These are phyloP conservation scores for Fagopyrum esculentum DNA, from an alignment of 148 eudicot species.

Conservation along the genomic window DNA sequence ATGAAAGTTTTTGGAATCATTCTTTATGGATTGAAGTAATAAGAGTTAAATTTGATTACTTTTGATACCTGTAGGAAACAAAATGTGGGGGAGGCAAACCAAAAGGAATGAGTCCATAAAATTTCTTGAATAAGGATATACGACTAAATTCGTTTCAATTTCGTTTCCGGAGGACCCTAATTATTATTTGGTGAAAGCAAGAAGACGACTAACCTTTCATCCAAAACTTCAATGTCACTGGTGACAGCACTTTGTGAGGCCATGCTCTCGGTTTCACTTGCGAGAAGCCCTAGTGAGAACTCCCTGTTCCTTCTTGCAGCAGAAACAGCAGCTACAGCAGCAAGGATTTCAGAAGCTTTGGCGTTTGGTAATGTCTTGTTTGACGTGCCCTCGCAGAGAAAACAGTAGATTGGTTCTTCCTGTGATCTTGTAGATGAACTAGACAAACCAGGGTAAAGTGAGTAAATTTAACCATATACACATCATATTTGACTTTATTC, in stretches of 20 bases:
- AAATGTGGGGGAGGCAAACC: too few species aligned
- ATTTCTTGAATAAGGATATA: too few species aligned
- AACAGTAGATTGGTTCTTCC: not conserved
- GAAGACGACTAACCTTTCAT: not conserved
- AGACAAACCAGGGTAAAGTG: not conserved
- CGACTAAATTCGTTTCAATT: too few species aligned
- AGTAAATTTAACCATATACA: not conserved
- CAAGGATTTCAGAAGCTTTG: too few species aligned
- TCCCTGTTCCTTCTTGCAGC: not conserved
- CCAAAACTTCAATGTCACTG: not conserved
- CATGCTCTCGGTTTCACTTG: not conserved
- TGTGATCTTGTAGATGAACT: not conserved
- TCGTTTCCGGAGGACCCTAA: too few species aligned
- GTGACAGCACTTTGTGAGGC: conserved; percentile 3
- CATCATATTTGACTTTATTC: too few species aligned
- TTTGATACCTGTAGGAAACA: too few species aligned
- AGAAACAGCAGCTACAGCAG: not conserved
- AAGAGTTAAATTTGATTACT: too few species aligned
- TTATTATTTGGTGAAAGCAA: not conserved
- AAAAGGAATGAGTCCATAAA: too few species aligned
- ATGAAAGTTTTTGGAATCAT: too few species aligned
- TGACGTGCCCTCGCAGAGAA: not conserved
- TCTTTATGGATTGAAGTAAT: too few species aligned
- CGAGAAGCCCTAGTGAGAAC: not conserved
- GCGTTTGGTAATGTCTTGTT: not conserved